Conservation (phyloP, 1,284 basidiomycete species). For the Pseudozyma pruni region DNA sequence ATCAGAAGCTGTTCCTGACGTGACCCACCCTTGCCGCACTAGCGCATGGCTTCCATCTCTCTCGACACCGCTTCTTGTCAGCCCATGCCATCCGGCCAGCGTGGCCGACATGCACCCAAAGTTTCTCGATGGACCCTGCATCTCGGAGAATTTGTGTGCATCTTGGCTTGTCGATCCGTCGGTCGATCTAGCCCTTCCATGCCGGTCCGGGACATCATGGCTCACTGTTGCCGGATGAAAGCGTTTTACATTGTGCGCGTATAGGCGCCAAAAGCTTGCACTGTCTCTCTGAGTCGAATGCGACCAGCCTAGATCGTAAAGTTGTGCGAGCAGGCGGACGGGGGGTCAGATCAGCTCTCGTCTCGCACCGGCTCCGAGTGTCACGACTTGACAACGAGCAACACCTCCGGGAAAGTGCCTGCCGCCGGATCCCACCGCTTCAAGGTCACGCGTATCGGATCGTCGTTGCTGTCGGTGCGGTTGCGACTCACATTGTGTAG, state of each 20-base stretch:
- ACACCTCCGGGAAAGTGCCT: constrained; percentile 55
- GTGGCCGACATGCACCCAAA: not conserved
- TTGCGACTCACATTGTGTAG: constrained; percentile 29
- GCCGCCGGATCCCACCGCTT: constrained; percentile 55
- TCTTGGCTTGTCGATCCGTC: too few relatives aligned
- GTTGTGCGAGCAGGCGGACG: too few relatives aligned
- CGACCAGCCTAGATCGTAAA: constrained; percentile 2
- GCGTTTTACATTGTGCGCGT: constrained; percentile 39
- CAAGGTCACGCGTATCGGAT: constrained; percentile 29
- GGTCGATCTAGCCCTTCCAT: too few relatives aligned
- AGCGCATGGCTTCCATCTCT: too few relatives aligned
- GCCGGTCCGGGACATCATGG: too few relatives aligned
- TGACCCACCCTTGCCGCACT: too few relatives aligned
- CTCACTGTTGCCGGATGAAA: too few relatives aligned
- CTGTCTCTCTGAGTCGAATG: constrained; percentile 24
- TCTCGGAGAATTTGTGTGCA: constrained; percentile 18
- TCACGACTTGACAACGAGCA: constrained; percentile 57
- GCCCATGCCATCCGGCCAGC: too few relatives aligned
- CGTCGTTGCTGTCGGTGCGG: constrained; percentile 2
- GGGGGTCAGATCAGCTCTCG: constrained; percentile 14
- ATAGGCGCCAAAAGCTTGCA: constrained; percentile 40
- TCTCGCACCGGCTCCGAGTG: not conserved
- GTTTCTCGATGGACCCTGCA: not conserved
- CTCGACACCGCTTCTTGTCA: too few relatives aligned
- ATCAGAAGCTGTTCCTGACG: too few relatives aligned